Evolutionary conservation across 345 rosid genomes (phyloP).

Genomic region (Arabis alpina): DNA sequence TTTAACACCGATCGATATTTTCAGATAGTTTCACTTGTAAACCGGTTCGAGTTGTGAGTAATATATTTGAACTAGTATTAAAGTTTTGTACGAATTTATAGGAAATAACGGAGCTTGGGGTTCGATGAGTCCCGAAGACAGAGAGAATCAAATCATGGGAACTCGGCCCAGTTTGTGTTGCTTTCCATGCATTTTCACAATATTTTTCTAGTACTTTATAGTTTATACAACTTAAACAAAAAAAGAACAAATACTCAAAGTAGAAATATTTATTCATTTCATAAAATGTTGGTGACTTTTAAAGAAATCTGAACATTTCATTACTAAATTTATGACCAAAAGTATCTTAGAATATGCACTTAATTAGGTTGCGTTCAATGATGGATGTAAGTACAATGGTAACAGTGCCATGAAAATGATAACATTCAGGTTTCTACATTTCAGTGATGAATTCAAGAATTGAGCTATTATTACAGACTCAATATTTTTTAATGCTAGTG

Average conservation of each 20-base stretch:
- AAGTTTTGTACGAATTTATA: slow-evolving; percentile 3
- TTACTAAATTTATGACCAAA: slow-evolving; percentile 13
- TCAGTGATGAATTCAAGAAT: slow-evolving; percentile 30
- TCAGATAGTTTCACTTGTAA: slow-evolving; percentile 1
- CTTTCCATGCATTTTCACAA: slow-evolving; percentile 19
- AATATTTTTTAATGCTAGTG: too few relatives aligned
- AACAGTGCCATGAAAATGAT: slow-evolving; percentile 33
- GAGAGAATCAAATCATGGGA: slow-evolving; percentile 52
- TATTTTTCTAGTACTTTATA: not conserved
- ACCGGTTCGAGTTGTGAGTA: not conserved
- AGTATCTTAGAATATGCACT: slow-evolving; percentile 9
- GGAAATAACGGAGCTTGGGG: slow-evolving; percentile 31
- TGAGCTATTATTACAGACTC: too few relatives aligned
- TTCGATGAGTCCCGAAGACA: slow-evolving; percentile 61
- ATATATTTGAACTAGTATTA: not conserved
- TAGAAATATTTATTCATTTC: not conserved
- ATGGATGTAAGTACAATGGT: slow-evolving; percentile 26
- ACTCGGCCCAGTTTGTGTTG: slow-evolving; percentile 42
- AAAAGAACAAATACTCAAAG: slow-evolving; percentile 2
- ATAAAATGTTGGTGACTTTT: not conserved
- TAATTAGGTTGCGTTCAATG: slow-evolving; percentile 26
- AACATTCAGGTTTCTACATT: slow-evolving; percentile 20
- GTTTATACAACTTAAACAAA: not conserved
- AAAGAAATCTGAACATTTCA: slow-evolving; percentile 3
- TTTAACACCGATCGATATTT: not conserved